phyloP scores from a whole-genome alignment of 768 basidiomycete species.

The Serendipita sp. region DNA sequence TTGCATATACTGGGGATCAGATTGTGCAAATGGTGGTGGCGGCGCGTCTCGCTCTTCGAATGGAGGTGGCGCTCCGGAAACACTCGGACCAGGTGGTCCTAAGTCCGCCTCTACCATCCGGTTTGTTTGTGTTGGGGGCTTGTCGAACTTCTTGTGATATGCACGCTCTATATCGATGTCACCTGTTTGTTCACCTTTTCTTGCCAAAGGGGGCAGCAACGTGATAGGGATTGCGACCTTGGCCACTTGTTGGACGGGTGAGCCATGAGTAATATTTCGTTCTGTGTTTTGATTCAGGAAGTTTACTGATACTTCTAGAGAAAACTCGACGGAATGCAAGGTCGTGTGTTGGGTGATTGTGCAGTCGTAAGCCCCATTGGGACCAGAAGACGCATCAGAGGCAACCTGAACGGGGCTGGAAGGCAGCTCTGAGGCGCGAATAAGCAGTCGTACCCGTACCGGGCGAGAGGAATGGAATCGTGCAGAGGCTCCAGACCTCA shows the following conservation, averaged over 20 bases:
- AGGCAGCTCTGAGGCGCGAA: slow-evolving; percentile 29
- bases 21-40: slow-evolving; percentile 36
- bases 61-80: slow-evolving; percentile 55
- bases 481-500: slow-evolving; percentile 81
- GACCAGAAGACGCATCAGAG: slow-evolving; percentile 32
- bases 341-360: slow-evolving; percentile 66
- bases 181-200: slow-evolving; percentile 56
- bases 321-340: slow-evolving; percentile 68
- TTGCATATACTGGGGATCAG: not conserved
- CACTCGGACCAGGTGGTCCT: slow-evolving; percentile 57
- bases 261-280: slow-evolving; percentile 17
- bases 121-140: slow-evolving; percentile 54
- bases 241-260: slow-evolving; percentile 20
- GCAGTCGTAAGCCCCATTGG: slow-evolving; percentile 23
- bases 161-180: slow-evolving; percentile 40
- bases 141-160: slow-evolving; percentile 79
- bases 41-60: slow-evolving; percentile 74
- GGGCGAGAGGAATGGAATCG: slow-evolving; percentile 67
- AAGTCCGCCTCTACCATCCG: slow-evolving; percentile 49
- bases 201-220: slow-evolving; percentile 58
- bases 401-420: slow-evolving; percentile 26
- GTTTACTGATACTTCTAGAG: slow-evolving; percentile 52
- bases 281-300: slow-evolving; percentile 58
- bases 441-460: slow-evolving; percentile 61
- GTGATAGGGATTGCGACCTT: slow-evolving; percentile 51